Conservation (phyloP, 495 filamentous ascomycete species). For the Aspergillus indologenus region DNA sequence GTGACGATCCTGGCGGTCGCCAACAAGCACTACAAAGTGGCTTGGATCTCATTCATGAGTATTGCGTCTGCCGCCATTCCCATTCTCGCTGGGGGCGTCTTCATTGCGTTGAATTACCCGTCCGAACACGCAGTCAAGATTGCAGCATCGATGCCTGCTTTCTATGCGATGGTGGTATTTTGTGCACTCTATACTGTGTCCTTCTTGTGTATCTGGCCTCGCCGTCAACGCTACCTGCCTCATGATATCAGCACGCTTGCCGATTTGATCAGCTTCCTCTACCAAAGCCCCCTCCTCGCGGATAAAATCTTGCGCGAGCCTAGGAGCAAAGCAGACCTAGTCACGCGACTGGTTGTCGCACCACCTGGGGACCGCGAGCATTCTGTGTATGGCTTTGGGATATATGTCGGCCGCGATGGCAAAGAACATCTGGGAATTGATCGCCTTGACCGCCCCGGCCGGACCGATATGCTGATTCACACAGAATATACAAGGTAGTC, state of each 20-base stretch:
- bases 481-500: slow-evolving; percentile 33
- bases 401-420: slow-evolving; percentile 59
- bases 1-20: slow-evolving; percentile 58
- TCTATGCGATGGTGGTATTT: slow-evolving; percentile 62
- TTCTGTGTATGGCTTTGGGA: slow-evolving; percentile 59
- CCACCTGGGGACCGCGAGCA: slow-evolving; percentile 46
- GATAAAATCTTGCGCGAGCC: slow-evolving; percentile 65
- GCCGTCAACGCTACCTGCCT: slow-evolving; percentile 58
- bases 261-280: slow-evolving; percentile 73
- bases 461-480: slow-evolving; percentile 45
- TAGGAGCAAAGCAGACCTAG: slow-evolving; percentile 58
- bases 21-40: slow-evolving; percentile 68
- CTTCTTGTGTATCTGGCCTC: slow-evolving; percentile 56
- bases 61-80: slow-evolving; percentile 65
- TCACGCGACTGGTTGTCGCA: slow-evolving; percentile 55
- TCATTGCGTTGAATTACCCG: slow-evolving; percentile 70
- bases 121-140: slow-evolving; percentile 56
- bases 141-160: slow-evolving; percentile 65
- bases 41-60: slow-evolving; percentile 63
- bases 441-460: slow-evolving; percentile 48
- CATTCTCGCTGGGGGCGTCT: slow-evolving; percentile 72
- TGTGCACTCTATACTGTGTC: slow-evolving; percentile 65
- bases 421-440: slow-evolving; percentile 66
- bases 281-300: slow-evolving; percentile 62
- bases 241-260: slow-evolving; percentile 68